Evolutionary conservation across 257 asterid genomes (phyloP).

Genomic region (Nicotiana tabacum): DNA sequence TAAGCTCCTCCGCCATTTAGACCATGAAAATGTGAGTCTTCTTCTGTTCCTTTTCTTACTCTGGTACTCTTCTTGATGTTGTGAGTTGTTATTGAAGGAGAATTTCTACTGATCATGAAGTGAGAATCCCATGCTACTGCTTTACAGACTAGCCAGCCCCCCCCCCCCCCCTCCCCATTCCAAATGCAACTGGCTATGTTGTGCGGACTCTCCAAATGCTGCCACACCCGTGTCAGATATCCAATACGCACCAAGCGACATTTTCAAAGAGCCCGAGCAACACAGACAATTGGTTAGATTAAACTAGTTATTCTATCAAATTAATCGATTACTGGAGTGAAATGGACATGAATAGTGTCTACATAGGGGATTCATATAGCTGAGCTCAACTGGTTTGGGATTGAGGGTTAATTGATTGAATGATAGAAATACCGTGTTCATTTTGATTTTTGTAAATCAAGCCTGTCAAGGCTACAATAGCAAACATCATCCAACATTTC

Average conservation of each 20-base stretch:
- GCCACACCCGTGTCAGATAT: too few relatives aligned
- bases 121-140: neutral
- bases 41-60: neutral
- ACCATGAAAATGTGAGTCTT: slow-evolving; percentile 79
- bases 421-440: too few relatives aligned
- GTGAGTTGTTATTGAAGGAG: neutral
- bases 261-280: too few relatives aligned
- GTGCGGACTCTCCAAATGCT: too few relatives aligned
- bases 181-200: too few relatives aligned
- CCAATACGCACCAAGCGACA: too few relatives aligned
- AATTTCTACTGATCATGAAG: neutral
- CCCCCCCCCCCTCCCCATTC: too few relatives aligned
- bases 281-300: neutral
- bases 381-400: neutral
- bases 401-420: too few relatives aligned
- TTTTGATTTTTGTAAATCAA: too few relatives aligned
- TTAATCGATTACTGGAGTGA: neutral
- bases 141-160: neutral
- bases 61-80: neutral
- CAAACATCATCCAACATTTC: too few relatives aligned
- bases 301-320: neutral
- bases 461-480: too few relatives aligned
- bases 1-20: slow-evolving; percentile 92
- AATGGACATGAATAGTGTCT: neutral
- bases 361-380: neutral